A percentile compares a stretch with the other conserved stretches of the same genome.
Evolutionary conservation across 306 rosid species (phyloP).

Genomic region (Vicia faba): DNA sequence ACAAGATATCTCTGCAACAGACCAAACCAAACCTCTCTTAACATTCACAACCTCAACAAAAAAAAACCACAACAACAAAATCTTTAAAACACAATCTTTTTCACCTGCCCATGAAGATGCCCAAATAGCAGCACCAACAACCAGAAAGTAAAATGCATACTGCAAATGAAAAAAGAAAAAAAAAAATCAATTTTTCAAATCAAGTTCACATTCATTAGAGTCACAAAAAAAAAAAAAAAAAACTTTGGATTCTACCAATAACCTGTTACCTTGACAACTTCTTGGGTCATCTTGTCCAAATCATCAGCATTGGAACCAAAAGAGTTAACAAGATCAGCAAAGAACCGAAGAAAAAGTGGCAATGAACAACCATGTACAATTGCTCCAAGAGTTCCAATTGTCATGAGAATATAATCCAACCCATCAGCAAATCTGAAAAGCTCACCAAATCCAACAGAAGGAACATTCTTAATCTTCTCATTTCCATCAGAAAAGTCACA

Average conservation of each 20-base stretch:
- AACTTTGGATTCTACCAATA: neutral
- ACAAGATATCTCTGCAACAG: slow-evolving; percentile 86
- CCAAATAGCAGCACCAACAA: slow-evolving; percentile 99
- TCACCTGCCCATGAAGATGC: slow-evolving; percentile 98
- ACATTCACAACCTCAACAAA: neutral
- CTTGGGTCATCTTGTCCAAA: slow-evolving; percentile 82
- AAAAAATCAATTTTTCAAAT: neutral
- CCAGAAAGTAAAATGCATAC: slow-evolving; percentile 96
- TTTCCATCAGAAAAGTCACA: slow-evolving; percentile 42
- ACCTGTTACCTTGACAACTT: slow-evolving; percentile 73
- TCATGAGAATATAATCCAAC: slow-evolving; percentile 78
- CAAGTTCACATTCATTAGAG: neutral
- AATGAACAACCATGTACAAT: slow-evolving; percentile 89
- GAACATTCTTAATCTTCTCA: slow-evolving; percentile 53
- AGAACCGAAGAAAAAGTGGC: slow-evolving; percentile 91
- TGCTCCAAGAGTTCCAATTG: slow-evolving; percentile 86
- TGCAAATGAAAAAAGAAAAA: slow-evolving; percentile 43
- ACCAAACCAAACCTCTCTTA: slow-evolving; percentile 18
- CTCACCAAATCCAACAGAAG: slow-evolving; percentile 62
- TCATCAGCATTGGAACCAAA: slow-evolving; percentile 87
- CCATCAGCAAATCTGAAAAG: slow-evolving; percentile 95
- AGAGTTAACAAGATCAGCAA: slow-evolving; percentile 97
- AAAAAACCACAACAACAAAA: neutral
- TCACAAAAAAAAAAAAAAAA: neutral
- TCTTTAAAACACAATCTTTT: neutral